Conservation (phyloP, 2,329 filamentous ascomycete genomes). For the Onygenales sp. region DNA sequence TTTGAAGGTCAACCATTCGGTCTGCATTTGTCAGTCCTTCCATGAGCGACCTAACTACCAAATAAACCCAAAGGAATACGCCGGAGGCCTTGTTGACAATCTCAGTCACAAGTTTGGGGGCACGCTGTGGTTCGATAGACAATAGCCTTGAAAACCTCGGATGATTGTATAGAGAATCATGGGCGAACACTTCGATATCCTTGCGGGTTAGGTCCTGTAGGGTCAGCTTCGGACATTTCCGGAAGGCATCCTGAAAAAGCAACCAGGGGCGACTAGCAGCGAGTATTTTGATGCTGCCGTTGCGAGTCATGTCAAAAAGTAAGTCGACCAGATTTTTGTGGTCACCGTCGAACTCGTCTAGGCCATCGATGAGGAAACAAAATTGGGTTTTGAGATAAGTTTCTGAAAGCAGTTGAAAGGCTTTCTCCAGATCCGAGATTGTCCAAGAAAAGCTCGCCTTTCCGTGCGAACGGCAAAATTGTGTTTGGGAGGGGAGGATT, state of each 20-base stretch:
- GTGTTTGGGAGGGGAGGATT: conserved; percentile 6
- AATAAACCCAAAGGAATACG: conserved; percentile 23
- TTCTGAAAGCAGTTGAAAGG: conserved; percentile 5
- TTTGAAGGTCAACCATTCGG: conserved; percentile 10
- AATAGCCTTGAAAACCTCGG: conserved; percentile 11
- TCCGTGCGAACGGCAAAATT: not conserved
- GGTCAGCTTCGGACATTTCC: conserved; percentile 7
- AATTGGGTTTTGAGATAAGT: conserved; percentile 3
- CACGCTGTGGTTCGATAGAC: not conserved
- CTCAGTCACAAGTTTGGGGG: conserved; percentile 9
- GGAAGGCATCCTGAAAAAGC: conserved; percentile 19
- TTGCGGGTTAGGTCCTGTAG: conserved; percentile 17
- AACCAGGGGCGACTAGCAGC: conserved; percentile 22
- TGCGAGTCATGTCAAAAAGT: conserved; percentile 6
- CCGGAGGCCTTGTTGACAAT: conserved; percentile 16
- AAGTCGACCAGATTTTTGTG: conserved; percentile 14
- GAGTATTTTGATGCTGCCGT: conserved; percentile 14
- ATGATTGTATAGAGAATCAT: conserved; percentile 7
- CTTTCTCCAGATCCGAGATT: conserved; percentile 4
- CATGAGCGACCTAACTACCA: conserved; percentile 17
- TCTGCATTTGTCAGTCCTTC: conserved; percentile 15
- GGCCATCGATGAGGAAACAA: conserved; percentile 26
- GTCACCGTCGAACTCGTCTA: conserved; percentile 15
- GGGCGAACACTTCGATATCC: conserved; percentile 16
- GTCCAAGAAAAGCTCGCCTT: not conserved